Evolutionary conservation across 129 eudicot genomes (phyloP).

Genomic region (Chrysanthemum lavandulifolium): DNA sequence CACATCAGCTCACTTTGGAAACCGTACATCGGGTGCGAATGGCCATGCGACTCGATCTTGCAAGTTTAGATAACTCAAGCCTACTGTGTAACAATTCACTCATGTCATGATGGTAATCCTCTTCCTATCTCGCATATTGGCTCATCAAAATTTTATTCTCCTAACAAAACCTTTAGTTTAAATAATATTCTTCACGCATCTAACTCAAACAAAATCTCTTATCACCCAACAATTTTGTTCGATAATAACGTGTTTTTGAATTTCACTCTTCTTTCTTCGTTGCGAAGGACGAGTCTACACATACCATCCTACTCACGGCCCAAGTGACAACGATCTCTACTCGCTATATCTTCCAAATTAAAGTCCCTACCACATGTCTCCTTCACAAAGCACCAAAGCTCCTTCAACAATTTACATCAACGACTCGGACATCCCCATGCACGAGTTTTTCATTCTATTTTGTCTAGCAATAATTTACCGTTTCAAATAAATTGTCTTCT

Average conservation of each 20-base stretch:
- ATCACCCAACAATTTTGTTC: not conserved
- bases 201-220: not conserved
- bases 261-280: not conserved
- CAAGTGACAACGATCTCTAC: not conserved
- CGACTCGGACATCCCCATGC: too few relatives aligned
- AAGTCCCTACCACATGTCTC: slow-evolving; percentile 8
- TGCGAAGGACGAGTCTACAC: not conserved
- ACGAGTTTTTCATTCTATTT: too few relatives aligned
- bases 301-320: slow-evolving; percentile 6
- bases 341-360: not conserved
- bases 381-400: not conserved
- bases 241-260: not conserved
- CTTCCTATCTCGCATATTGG: slow-evolving; percentile 7
- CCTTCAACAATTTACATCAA: too few relatives aligned
- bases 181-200: not conserved
- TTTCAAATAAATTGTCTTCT: not conserved
- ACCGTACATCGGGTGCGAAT: not conserved
- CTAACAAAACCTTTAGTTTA: slow-evolving; percentile 7
- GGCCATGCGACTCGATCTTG: not conserved
- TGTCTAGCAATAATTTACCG: not conserved
- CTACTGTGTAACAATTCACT: slow-evolving; percentile 6
- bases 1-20: not conserved
- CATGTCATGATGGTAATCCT: slow-evolving; percentile 6
- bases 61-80: not conserved
- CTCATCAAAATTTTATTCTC: slow-evolving; percentile 9